Base-by-base conservation (phyloP, 331 rosid genomes). In the Prunus yedoensis region DNA sequence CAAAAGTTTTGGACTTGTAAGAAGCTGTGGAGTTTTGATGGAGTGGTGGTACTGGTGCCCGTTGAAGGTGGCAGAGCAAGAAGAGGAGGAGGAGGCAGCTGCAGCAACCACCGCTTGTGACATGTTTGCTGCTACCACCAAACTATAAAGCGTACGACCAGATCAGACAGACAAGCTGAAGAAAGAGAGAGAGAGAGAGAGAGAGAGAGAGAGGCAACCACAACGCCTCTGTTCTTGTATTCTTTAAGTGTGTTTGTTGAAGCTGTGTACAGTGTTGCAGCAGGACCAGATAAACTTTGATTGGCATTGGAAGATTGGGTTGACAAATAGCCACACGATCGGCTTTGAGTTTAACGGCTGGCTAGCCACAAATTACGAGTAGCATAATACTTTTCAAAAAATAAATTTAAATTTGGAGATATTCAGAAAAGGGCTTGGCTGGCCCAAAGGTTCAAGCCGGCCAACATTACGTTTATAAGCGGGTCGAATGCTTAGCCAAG, bases 41-140 rank as follows among this genome's bases (percentile, higher is more conserved):
- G 75, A 35, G 83, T 45, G 17, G 30, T 51, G 25, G 38, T 32
- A 32, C 38, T 27, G 65, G 56, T 75, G 83, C 71, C 85, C 74
- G 77, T 83, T 69, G 90, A 86, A 77, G 59, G 91, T 74, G 83
- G 96, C 79, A 3, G 85, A 76, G 72, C 73, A 82, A 56, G 91
- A 85, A 41, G 97, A 86, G n/a, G 96, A 87, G 28, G 94, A 82
- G 46, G 97, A 82, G 14, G 94, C 87, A 25, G 95, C 79, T 38
- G 82, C 88, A n/a, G 96, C 93, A 67, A 88, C 89, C 80, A 90
- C 87, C 50, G 89, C 85, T 5, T 83, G 70, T 59, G 98, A 88
- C 96, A 94, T 78, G 47, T 56, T 50, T 13, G 46, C 18, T 56
- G 38, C 16, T 8, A 1, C 4, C 25, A 5, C 14, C 11, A 0